These are phyloP conservation scores for Tephrocybe sp. DNA, from an alignment of 768 basidiomycete species.

Conservation along the genomic window DNA sequence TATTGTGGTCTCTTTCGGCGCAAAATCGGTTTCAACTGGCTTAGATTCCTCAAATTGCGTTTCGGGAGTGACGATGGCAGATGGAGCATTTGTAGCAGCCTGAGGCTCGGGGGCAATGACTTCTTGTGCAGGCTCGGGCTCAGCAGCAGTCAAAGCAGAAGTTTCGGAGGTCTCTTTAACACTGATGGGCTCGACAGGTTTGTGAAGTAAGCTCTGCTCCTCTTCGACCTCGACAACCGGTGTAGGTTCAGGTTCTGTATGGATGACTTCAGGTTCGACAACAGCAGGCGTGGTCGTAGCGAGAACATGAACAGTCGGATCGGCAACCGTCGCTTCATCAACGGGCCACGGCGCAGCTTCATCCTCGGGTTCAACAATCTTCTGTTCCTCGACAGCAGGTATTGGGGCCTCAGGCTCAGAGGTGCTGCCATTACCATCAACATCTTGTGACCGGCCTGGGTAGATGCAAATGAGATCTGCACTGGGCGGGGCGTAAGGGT, in stretches of 20 bases:
- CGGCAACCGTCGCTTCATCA: background rate
- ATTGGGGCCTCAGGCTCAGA: background rate
- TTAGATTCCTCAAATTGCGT: no score
- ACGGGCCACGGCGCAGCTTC: background rate
- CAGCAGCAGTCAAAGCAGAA: no score
- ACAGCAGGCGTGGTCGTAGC: background rate
- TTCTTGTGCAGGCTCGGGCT: background rate
- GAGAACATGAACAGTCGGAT: background rate
- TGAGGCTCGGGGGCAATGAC: background rate
- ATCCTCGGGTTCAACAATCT: constrained; percentile 11
- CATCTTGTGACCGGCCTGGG: background rate
- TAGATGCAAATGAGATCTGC: background rate
- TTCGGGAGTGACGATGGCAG: no score
- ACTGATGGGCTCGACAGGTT: no score
- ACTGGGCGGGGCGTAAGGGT: background rate
- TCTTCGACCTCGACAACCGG: background rate
- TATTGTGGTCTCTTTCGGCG: no score
- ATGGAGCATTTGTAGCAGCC: no score
- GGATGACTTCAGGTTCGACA: background rate
- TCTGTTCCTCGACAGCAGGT: background rate
- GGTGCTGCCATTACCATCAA: background rate
- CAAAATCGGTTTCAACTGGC: no score
- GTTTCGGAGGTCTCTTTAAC: no score
- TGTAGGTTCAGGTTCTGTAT: background rate
- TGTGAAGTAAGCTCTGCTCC: background rate